Percentiles rank a stretch among this genome's conserved stretches.
phyloP scores from a whole-genome alignment of 768 basidiomycete genomes.

The Hemileccinum impolitum region DNA sequence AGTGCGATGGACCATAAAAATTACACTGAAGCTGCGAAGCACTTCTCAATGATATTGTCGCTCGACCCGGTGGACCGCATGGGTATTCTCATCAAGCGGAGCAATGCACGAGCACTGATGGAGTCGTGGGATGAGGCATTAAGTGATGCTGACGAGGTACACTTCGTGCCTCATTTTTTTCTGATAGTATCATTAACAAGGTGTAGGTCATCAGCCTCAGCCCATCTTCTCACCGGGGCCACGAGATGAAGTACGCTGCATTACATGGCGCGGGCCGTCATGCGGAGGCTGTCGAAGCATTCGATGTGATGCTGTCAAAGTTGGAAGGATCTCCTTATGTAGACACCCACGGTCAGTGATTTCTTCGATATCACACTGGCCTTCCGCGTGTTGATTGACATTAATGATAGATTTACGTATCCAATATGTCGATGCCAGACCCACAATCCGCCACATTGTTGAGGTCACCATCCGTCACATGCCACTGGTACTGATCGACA shows the following conservation, averaged over 20 bases:
- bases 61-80: fast-evolving
- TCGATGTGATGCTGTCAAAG: background rate
- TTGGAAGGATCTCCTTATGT: background rate
- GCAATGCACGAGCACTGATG: background rate
- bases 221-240: background rate
- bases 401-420: background rate
- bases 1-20: background rate
- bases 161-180: too few relatives aligned
- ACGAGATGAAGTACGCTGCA: background rate
- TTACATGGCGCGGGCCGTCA: background rate
- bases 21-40: background rate
- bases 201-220: background rate
- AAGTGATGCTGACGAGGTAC: conserved; percentile 8
- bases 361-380: background rate
- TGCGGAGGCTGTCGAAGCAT: background rate
- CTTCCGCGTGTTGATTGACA: background rate
- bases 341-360: background rate
- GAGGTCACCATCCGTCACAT: background rate
- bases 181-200: background rate
- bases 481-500: background rate
- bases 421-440: background rate
- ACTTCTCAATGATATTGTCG: background rate
- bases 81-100: conserved; percentile 4
- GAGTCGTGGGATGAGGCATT: conserved; percentile 1
- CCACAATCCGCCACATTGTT: background rate